Percentiles rank a stretch among this genome's conserved stretches.
phyloP scores from a whole-genome alignment of 768 basidiomycete species.

The Naganishia vishniacii region DNA sequence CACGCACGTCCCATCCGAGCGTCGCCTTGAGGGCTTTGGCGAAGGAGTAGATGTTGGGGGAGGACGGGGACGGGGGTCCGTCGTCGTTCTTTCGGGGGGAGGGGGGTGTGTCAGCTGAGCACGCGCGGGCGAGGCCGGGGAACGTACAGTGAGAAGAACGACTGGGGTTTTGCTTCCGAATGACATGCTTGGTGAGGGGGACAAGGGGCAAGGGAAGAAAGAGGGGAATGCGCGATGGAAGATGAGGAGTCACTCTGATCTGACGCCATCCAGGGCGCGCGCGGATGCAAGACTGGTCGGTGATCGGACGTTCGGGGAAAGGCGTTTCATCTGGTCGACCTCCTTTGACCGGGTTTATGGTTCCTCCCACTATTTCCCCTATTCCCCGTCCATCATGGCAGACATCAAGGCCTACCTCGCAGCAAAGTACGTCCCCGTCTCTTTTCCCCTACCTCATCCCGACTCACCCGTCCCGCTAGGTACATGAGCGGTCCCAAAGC shows the following conservation, averaged over 20 bases:
- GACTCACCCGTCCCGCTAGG: conserved; percentile 23
- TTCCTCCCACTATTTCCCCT: no score
- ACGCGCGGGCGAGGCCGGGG: no score
- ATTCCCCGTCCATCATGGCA: conserved; percentile 31
- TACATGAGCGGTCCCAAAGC: conserved; percentile 98
- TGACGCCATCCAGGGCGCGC: not conserved
- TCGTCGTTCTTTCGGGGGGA: conserved; percentile 47
- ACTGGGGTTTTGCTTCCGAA: conserved; percentile 32
- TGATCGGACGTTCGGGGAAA: no score
- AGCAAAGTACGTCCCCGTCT: conserved; percentile 36
- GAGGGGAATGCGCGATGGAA: not conserved
- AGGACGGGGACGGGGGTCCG: conserved; percentile 48
- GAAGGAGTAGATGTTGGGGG: conserved; percentile 50
- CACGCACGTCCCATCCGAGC: conserved; percentile 48
- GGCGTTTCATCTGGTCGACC: no score
- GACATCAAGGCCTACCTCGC: conserved; percentile 46
- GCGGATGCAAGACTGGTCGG: conserved; percentile 3
- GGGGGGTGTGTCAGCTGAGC: conserved; percentile 22
- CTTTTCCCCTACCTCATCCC: not conserved
- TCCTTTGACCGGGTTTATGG: no score
- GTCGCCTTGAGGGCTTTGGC: conserved; percentile 38
- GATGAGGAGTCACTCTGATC: not conserved
- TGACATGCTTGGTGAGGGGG: not conserved
- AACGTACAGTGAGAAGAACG: conserved; percentile 45
- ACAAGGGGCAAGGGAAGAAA: not conserved